phyloP scores from a whole-genome alignment of 2,329 filamentous ascomycete species.

The Fusarium virguliforme region DNA sequence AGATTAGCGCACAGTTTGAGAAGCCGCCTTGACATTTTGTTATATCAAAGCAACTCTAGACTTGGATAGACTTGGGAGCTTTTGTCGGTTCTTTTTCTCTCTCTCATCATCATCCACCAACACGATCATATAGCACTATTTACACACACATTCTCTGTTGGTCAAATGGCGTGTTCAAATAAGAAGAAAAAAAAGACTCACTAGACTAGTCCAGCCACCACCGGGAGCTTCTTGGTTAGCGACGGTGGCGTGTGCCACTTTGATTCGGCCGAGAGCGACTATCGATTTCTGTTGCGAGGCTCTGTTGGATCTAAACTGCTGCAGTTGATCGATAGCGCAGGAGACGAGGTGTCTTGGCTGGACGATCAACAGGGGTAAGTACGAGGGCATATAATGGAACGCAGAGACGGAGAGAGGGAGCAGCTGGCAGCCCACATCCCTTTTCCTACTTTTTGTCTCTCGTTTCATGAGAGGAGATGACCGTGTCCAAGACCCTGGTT shows the following conservation, averaged over 20 bases:
- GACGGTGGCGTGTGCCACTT: background rate
- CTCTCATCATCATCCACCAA: background rate
- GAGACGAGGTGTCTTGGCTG: constrained; percentile 9
- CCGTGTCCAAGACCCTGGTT: background rate
- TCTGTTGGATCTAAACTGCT: constrained; percentile 5
- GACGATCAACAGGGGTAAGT: constrained; percentile 14
- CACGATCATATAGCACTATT: constrained; percentile 2
- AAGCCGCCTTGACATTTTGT: constrained; percentile 32
- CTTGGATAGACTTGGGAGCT: constrained; percentile 30
- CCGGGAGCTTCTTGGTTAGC: background rate
- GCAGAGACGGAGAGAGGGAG: background rate
- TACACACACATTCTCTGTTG: background rate
- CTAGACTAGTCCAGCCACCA: constrained; percentile 15
- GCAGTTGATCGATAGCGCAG: constrained; percentile 4
- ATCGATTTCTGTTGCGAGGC: constrained; percentile 2
- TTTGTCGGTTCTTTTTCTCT: background rate
- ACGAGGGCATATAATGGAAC: background rate
- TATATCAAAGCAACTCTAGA: constrained; percentile 35
- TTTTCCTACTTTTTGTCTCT: background rate
- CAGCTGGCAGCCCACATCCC: background rate
- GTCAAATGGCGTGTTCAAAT: background rate
- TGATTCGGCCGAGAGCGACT: background rate
- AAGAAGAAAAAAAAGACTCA: background rate
- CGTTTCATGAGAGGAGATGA: constrained; percentile 4
- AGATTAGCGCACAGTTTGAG: constrained; percentile 28